These are phyloP conservation scores for Cladosporium sp. DNA, from an alignment of 2,329 filamentous ascomycete species.

Conservation along the genomic window DNA sequence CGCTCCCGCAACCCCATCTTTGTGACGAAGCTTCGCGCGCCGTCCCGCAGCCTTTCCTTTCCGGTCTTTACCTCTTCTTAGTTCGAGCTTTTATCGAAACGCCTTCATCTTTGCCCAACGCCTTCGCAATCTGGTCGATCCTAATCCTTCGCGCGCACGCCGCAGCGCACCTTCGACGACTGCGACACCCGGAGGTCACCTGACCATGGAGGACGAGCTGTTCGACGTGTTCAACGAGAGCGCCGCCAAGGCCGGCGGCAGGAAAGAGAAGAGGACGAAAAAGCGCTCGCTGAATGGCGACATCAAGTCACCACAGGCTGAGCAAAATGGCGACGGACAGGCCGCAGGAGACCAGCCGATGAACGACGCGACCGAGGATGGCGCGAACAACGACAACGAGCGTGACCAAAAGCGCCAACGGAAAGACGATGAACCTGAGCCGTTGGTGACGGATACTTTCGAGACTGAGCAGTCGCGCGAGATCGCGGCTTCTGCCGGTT, in stretches of 20 bases:
- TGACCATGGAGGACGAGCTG: slow-evolving; percentile 23
- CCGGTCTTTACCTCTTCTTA: slow-evolving; percentile 3
- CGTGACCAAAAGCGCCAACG: slow-evolving; percentile 59
- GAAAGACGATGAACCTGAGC: slow-evolving; percentile 59
- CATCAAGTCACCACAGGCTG: slow-evolving; percentile 49
- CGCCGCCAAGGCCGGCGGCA: slow-evolving; percentile 13
- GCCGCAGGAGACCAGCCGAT: slow-evolving; percentile 29
- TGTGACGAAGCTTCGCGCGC: not conserved
- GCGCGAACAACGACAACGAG: slow-evolving; percentile 31
- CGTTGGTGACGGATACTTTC: slow-evolving; percentile 87
- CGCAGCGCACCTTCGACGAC: not conserved
- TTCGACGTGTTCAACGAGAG: slow-evolving; percentile 32
- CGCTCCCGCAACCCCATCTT: no score
- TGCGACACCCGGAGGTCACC: slow-evolving; percentile 4
- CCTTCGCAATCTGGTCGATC: slow-evolving; percentile 11
- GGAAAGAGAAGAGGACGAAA: slow-evolving; percentile 49
- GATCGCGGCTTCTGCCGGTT: slow-evolving; percentile 70
- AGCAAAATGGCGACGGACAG: slow-evolving; percentile 9
- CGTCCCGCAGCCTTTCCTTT: not conserved
- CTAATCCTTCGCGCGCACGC: slow-evolving; percentile 6
- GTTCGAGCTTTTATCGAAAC: slow-evolving; percentile 4
- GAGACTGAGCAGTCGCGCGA: slow-evolving; percentile 92
- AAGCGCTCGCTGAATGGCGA: slow-evolving; percentile 81
- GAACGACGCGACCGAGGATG: slow-evolving; percentile 34
- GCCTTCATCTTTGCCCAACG: slow-evolving; percentile 11